phyloP scores from a whole-genome alignment of 495 filamentous ascomycete genomes.

The Aspergillus nidulans region DNA sequence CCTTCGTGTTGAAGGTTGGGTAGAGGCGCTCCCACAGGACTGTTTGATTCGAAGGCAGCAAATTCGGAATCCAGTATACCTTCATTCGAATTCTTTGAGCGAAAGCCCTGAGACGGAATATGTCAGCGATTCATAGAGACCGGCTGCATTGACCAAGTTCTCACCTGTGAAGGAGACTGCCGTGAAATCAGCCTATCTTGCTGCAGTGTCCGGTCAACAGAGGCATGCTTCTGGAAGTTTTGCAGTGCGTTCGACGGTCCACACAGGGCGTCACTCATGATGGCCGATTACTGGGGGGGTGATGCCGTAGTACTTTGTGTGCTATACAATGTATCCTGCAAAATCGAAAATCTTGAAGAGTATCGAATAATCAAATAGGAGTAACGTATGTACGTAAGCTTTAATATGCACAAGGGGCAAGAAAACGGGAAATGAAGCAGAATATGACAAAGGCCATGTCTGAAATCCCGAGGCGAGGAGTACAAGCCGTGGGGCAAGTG shows the following conservation, averaged over 20 bases:
- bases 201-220: conserved; percentile 73
- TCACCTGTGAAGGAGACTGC: conserved; percentile 53
- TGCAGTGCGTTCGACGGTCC: conserved; percentile 87
- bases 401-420: not conserved
- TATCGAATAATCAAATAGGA: not conserved
- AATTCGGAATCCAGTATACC: conserved; percentile 64
- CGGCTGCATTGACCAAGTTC: not conserved
- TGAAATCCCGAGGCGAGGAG: not conserved
- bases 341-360: not conserved
- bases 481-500: conserved; percentile 15
- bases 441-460: not conserved
- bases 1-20: conserved; percentile 29
- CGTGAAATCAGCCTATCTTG: conserved; percentile 68
- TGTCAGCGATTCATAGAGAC: conserved; percentile 14
- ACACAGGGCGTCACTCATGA: conserved; percentile 80
- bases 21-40: conserved; percentile 27
- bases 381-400: not conserved
- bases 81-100: conserved; percentile 52
- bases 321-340: not conserved
- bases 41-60: conserved; percentile 61
- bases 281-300: conserved; percentile 10
- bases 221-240: conserved; percentile 75
- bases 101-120: conserved; percentile 50
- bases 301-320: not conserved
- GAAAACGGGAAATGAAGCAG: not conserved